A percentile compares a stretch with the other conserved stretches of the same genome.
phyloP scores from a whole-genome alignment of 1,284 basidiomycete species.

The Thelephora terrestris region DNA sequence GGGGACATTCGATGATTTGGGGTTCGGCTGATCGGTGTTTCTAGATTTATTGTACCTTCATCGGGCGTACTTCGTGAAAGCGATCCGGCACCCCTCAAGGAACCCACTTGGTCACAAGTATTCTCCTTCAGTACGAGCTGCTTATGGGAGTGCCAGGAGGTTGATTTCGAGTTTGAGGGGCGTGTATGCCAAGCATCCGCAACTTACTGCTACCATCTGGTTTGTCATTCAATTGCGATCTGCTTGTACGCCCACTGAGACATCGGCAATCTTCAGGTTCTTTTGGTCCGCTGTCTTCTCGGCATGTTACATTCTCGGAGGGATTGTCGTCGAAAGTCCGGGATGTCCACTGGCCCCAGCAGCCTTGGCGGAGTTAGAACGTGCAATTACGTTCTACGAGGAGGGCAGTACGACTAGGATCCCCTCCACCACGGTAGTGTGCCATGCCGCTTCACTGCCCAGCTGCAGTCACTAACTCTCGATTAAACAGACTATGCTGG shows the following conservation, averaged over 20 bases:
- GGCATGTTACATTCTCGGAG: constrained; percentile 39
- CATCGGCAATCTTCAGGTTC: constrained; percentile 16
- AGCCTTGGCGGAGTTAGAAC: constrained; percentile 31
- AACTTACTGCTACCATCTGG: constrained; percentile 28
- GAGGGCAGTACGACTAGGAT: constrained; percentile 24
- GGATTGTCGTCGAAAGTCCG: constrained; percentile 36
- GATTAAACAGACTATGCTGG: too few relatives aligned
- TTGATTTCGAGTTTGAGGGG: constrained; percentile 30
- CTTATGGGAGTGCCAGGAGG: constrained; percentile 33
- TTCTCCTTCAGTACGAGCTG: constrained; percentile 35
- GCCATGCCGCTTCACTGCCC: too few relatives aligned
- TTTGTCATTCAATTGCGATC: not conserved
- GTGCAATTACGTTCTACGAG: constrained; percentile 30
- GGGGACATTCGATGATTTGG: not conserved
- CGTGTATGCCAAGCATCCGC: constrained; percentile 29
- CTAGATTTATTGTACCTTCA: constrained; percentile 44
- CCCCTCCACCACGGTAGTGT: too few relatives aligned
- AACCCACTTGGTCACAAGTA: constrained; percentile 36
- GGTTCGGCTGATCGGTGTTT: not conserved
- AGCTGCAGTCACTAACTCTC: too few relatives aligned
- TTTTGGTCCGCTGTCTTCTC: constrained; percentile 45
- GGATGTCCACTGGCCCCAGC: constrained; percentile 29
- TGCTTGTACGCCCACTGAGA: not conserved
- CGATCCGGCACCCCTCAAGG: constrained; percentile 29
- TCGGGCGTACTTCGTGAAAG: constrained; percentile 39